A percentile compares a stretch with the other conserved stretches of the same genome.
Conservation (phyloP, 2,329 filamentous ascomycete species). For the Trichocomaceae sp. region DNA sequence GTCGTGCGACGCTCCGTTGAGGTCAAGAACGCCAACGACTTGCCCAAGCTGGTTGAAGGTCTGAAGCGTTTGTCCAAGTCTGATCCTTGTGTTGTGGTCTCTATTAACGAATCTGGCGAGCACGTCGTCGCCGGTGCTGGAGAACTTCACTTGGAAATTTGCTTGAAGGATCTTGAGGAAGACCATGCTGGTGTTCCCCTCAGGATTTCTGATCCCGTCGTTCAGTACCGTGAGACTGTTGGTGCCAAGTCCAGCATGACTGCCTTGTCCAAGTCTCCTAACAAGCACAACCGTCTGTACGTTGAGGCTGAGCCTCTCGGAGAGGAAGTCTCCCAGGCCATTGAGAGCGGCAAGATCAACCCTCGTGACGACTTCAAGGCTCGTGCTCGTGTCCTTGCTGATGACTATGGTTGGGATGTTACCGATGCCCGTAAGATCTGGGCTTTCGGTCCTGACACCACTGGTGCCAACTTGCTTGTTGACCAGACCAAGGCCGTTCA, state of each 20-base stretch:
- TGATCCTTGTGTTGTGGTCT: slow-evolving; percentile 92
- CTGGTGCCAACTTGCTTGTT: slow-evolving; percentile 93
- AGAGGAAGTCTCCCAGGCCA: slow-evolving; percentile 85
- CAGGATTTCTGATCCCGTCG: slow-evolving; percentile 95
- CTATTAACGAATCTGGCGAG: slow-evolving; percentile 87
- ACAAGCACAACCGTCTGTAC: slow-evolving; percentile 99
- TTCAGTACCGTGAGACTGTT: slow-evolving; percentile 98
- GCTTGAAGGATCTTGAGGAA: slow-evolving; percentile 99
- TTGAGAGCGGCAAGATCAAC: slow-evolving; percentile 84
- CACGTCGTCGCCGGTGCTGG: slow-evolving; percentile 98
- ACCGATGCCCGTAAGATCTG: slow-evolving; percentile 99
- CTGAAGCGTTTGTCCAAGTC: slow-evolving; percentile 99
- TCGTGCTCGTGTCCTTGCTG: slow-evolving; percentile 90
- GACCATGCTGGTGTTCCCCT: slow-evolving; percentile 98
- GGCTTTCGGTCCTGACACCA: slow-evolving; percentile 98
- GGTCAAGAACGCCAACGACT: slow-evolving; percentile 99
- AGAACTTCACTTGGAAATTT: slow-evolving; percentile 99
- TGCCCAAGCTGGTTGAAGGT: slow-evolving; percentile 99
- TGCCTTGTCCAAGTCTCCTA: slow-evolving; percentile 97
- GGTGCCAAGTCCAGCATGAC: slow-evolving; percentile 78
- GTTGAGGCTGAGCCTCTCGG: slow-evolving; percentile 83
- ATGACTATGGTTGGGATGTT: slow-evolving; percentile 98
- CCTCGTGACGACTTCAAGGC: slow-evolving; percentile 99
- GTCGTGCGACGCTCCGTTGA: slow-evolving; percentile 98
- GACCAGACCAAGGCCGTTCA: slow-evolving; percentile 99